Evolutionary conservation across 768 basidiomycete genomes (phyloP).

Genomic region (Amanita pseudoporphyria): DNA sequence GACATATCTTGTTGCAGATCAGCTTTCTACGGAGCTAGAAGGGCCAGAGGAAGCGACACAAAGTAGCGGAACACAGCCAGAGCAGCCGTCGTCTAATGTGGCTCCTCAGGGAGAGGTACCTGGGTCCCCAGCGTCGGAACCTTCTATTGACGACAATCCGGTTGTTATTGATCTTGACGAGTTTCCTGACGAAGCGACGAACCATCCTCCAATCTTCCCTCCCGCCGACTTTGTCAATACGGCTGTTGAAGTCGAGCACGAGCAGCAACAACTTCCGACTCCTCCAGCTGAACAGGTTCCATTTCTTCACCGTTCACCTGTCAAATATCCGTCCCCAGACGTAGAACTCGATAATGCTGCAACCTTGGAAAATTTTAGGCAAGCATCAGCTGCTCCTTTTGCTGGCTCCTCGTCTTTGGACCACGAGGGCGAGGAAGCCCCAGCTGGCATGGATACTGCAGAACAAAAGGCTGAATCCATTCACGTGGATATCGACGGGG

Average conservation of each 20-base stretch:
- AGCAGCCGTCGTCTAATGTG: neutral
- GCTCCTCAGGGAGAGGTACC: neutral
- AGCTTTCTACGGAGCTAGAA: neutral
- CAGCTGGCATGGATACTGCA: neutral
- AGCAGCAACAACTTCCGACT: constrained; percentile 15
- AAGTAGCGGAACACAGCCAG: neutral
- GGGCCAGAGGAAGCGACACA: neutral
- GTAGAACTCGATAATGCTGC: neutral
- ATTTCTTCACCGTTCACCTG: neutral
- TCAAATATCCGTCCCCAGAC: neutral
- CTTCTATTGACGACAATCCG: neutral
- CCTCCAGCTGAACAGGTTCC: constrained; percentile 15
- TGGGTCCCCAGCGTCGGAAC: neutral
- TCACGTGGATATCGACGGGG: neutral
- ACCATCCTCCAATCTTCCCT: neutral
- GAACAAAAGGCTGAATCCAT: neutral
- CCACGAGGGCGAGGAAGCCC: neutral
- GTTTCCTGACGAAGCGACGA: neutral
- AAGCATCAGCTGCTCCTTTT: neutral
- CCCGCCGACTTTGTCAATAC: neutral
- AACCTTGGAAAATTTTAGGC: neutral
- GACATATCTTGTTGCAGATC: neutral
- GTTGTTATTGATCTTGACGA: neutral
- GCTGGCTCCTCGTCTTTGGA: neutral
- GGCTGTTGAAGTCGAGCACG: constrained; percentile 5